phyloP scores from a whole-genome alignment of 2,329 filamentous ascomycete species.

The Fusarium temperatum region DNA sequence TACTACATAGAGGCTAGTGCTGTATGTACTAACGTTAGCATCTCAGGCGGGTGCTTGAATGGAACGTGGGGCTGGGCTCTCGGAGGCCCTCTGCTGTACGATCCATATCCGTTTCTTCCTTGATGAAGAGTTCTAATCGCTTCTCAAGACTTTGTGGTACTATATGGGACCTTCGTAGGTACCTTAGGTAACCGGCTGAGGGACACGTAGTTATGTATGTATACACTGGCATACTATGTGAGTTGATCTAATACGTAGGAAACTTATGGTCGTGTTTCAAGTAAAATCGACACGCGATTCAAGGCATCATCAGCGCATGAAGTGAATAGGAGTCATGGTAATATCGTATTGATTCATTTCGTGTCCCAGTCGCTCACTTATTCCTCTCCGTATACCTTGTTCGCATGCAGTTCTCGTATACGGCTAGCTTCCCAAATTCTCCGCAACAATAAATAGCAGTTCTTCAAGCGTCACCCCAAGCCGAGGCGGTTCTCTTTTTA shows the following conservation, averaged over 20 bases:
- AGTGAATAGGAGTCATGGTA: not conserved
- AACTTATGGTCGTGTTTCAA: not conserved
- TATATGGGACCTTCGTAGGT: not conserved
- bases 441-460: constrained; percentile 8
- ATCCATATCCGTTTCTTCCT: not conserved
- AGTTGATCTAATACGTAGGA: not conserved
- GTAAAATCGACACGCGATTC: not conserved
- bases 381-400: not conserved
- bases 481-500: constrained; percentile 13
- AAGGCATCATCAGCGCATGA: not conserved
- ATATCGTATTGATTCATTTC: not conserved
- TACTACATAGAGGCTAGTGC: not conserved
- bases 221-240: not conserved
- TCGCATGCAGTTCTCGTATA: constrained; percentile 3
- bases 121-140: not conserved
- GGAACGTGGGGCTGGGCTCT: constrained; percentile 15
- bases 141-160: not conserved
- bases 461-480: not conserved
- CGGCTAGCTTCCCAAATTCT: constrained; percentile 7
- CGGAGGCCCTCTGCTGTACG: not conserved
- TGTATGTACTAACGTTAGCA: not conserved
- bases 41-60: not conserved
- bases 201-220: not conserved
- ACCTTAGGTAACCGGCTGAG: not conserved
- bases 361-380: not conserved